Evolutionary conservation across 2,329 filamentous ascomycete genomes (phyloP).

Genomic region (Aspergillus spinulosporus): DNA sequence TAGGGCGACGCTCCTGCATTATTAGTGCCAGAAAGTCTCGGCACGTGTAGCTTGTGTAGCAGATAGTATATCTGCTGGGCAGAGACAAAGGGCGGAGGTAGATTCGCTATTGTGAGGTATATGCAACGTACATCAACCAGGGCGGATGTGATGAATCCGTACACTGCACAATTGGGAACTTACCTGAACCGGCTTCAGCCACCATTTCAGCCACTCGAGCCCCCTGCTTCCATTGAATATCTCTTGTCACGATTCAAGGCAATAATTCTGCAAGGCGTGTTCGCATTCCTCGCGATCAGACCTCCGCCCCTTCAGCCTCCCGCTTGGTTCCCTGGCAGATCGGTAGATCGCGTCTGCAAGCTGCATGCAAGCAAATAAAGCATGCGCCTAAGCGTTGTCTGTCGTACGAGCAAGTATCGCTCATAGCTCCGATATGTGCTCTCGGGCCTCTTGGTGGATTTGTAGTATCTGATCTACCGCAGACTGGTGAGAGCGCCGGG

Average conservation of each 20-base stretch:
- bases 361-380: constrained; percentile 14
- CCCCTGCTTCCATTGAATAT: constrained; percentile 12
- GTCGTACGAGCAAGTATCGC: not conserved
- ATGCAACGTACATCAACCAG: not conserved
- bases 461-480: not conserved
- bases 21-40: not conserved
- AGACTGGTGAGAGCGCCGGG: not conserved
- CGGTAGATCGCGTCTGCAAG: constrained; percentile 15
- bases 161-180: not conserved
- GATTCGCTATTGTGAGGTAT: constrained; percentile 3
- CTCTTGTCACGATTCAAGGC: not conserved
- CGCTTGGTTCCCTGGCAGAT: constrained; percentile 16
- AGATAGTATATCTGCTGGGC: not conserved
- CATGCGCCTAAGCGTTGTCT: constrained; percentile 8
- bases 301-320: constrained; percentile 15
- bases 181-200: not conserved
- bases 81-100: too few species aligned
- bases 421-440: not conserved
- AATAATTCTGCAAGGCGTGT: constrained; percentile 19
- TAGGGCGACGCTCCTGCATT: not conserved
- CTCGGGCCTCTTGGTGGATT: not conserved
- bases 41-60: constrained; percentile 4
- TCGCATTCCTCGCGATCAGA: constrained; percentile 17
- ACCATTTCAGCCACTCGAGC: constrained; percentile 7
- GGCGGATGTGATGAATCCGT: constrained; percentile 3